A percentile compares a stretch with the other conserved stretches of the same genome.
phyloP scores from a whole-genome alignment of 345 rosid species.

The Eucalyptus curtisii region DNA sequence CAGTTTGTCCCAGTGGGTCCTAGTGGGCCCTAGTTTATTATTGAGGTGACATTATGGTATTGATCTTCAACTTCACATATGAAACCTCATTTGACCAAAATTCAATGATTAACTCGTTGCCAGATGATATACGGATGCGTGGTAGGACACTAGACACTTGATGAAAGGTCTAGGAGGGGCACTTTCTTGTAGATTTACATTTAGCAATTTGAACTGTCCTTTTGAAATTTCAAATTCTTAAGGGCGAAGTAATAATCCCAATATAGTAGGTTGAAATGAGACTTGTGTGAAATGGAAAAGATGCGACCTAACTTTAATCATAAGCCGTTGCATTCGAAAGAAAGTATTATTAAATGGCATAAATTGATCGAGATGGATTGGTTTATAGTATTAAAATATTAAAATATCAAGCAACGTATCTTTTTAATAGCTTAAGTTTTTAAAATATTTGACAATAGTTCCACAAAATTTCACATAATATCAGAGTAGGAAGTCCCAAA shows the following conservation, averaged over 20 bases:
- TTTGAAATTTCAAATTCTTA: not conserved
- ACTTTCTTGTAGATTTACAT: not conserved
- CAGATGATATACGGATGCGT: not conserved
- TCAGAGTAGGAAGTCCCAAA: rapidly evolving
- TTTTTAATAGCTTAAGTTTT: no score
- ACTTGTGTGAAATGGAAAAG: not conserved
- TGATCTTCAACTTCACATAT: not conserved
- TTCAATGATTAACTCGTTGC: not conserved
- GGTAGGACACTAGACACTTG: not conserved
- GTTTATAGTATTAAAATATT: no score
- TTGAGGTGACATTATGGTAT: not conserved
- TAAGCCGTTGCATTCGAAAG: not conserved
- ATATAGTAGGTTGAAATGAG: not conserved
- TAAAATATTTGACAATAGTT: rapidly evolving
- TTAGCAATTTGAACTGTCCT: not conserved
- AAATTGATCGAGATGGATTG: not conserved
- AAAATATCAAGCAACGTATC: no score
- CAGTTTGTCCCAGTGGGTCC: not conserved
- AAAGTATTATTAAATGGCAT: not conserved
- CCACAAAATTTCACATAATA: no score
- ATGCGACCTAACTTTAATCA: not conserved
- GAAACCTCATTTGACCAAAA: not conserved
- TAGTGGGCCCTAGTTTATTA: not conserved
- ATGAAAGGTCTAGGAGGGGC: not conserved
- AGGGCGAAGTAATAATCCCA: not conserved